Evolutionary conservation across 257 asterid genomes (phyloP).

Genomic region (Salvia splendens): DNA sequence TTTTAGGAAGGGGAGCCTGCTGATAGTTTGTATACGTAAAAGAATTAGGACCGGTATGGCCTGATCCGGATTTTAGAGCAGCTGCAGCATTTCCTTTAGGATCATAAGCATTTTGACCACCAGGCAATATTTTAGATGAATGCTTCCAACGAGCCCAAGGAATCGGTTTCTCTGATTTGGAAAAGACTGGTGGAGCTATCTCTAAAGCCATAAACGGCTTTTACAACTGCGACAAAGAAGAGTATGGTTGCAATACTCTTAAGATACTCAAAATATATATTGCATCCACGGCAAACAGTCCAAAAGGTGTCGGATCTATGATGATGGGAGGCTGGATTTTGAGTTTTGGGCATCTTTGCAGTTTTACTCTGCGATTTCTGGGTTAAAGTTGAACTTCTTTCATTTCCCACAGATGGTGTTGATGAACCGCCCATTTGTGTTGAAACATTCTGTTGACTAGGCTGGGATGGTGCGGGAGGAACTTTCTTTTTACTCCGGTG

Average conservation of each 20-base stretch:
- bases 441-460: background rate
- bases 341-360: slow-evolving; percentile 35
- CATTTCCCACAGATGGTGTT: slow-evolving; percentile 30
- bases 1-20: slow-evolving; percentile 41
- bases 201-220: slow-evolving; percentile 50
- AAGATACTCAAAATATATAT: slow-evolving; percentile 61
- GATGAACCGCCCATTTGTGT: background rate
- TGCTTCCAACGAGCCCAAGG: slow-evolving; percentile 38
- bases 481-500: background rate
- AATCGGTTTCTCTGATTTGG: slow-evolving; percentile 38
- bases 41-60: slow-evolving; percentile 32
- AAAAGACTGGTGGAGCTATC: slow-evolving; percentile 47
- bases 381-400: slow-evolving; percentile 37
- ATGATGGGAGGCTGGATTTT: slow-evolving; percentile 38
- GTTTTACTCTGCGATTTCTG: slow-evolving; percentile 41
- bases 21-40: slow-evolving; percentile 22
- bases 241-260: slow-evolving; percentile 50
- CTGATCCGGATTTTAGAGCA: slow-evolving; percentile 44
- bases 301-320: slow-evolving; percentile 65
- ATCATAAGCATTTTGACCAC: slow-evolving; percentile 34
- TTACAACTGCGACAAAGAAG: slow-evolving; percentile 61
- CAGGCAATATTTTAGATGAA: slow-evolving; percentile 28
- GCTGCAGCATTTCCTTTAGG: slow-evolving; percentile 39
- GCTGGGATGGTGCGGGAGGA: background rate
- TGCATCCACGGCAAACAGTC: slow-evolving; percentile 71